Conservation (phyloP, 1,284 basidiomycete species). For the Chiua sp. region DNA sequence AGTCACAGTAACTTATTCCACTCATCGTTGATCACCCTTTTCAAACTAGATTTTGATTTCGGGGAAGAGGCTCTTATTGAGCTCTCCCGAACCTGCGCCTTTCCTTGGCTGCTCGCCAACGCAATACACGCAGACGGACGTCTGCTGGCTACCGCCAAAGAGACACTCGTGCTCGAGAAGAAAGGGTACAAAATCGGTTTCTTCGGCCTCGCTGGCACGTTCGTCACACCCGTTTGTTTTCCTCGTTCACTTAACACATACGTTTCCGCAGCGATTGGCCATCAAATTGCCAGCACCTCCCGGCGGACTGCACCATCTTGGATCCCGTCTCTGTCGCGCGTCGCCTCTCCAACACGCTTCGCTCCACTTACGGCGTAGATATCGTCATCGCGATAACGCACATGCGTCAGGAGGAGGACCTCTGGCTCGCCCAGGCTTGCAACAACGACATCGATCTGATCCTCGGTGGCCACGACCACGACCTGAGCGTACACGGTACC, state of each 20-base stretch:
- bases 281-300: constrained; percentile 16
- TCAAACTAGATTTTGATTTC: constrained; percentile 9
- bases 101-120: constrained; percentile 18
- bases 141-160: constrained; percentile 9
- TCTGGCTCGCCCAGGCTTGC: constrained; percentile 5
- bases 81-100: constrained; percentile 11
- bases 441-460: constrained; percentile 12
- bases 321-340: constrained; percentile 16
- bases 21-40: background rate
- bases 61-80: constrained; percentile 4
- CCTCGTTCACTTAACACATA: background rate
- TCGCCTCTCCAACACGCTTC: constrained; percentile 10
- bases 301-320: constrained; percentile 10
- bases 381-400: constrained; percentile 19
- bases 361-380: constrained; percentile 9
- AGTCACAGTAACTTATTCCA: background rate
- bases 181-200: constrained; percentile 12
- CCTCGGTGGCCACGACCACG: constrained; percentile 15
- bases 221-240: background rate
- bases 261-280: constrained; percentile 1
- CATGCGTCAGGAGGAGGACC: constrained; percentile 19
- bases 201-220: constrained; percentile 16
- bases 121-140: constrained; percentile 9
- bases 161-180: constrained; percentile 9
- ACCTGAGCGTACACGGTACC: constrained; percentile 16